Base-by-base conservation (phyloP, 768 basidiomycete genomes). In the Polyporus arcularius region DNA sequence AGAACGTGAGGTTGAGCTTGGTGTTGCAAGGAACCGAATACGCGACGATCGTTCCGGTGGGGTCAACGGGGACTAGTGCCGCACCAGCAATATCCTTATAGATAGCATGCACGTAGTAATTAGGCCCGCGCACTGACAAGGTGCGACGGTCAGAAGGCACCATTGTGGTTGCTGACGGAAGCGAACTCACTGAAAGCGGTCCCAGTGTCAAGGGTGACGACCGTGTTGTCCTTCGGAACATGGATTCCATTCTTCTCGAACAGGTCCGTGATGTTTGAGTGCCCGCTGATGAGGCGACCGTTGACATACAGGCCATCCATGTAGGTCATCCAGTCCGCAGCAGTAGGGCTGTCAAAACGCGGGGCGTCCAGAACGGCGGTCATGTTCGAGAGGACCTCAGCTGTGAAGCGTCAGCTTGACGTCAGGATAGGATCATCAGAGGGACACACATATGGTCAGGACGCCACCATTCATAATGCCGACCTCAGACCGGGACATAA, bases 11-110 rank as follows among this genome's bases (percentile, higher is more conserved):
- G 54, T 67, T 62, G 49, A 67, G 21, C 41, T 58, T 60, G 0
- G 56, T 63, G 60, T 67, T 57, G 59, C 68, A 69, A 11, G 66
- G 68, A 2, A 69, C 21, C 31, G 41, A 41, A 41, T 67, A 67
- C 4, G 32, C 40, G 4, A 21, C 30, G 15, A 18, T 28, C 11
- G 40, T 53, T n/a, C 57, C 60, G 14, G 42, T 51, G 4, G 35
- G 30, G 28, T 56, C 48, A 26, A 51, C 28, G 16, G 21, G 30
- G 35, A 11, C 11, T 35, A 31, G 21, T 3, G 32, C 18, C 5
- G 66, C 63, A 30, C 65, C 67, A 5, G 67, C 65, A 18, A 66
- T 31, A 16, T 60, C 28, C 30, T 56, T 45, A 58, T 68, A 68
- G n/a, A 65, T 60, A 5, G 65, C 58, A 30, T 68, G 63, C 4